phyloP scores from a whole-genome alignment of 768 basidiomycete genomes.

The Tremella yokohamensis region DNA sequence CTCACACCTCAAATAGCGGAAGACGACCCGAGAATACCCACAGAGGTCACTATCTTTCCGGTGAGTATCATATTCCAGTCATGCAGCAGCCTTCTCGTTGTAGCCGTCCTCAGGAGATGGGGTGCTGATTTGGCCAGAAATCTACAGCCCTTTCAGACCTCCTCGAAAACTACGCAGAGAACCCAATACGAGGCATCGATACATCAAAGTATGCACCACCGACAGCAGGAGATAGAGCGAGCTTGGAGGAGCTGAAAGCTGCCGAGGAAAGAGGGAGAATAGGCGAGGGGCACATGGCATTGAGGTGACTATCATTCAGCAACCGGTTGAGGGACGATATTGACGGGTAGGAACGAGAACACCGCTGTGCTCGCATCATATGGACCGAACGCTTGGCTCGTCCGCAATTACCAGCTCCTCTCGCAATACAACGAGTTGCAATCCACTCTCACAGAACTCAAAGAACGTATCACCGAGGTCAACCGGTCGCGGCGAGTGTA shows the following conservation, averaged over 20 bases:
- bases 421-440: constrained; percentile 68
- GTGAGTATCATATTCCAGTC: constrained; percentile 20
- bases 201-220: constrained; percentile 35
- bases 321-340: neutral
- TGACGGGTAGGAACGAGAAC: constrained; percentile 67
- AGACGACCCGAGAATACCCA: constrained; percentile 43
- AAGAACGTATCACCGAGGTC: constrained; percentile 73
- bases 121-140: constrained; percentile 42
- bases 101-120: neutral
- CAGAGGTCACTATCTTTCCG: constrained; percentile 38
- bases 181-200: constrained; percentile 45
- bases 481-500: constrained; percentile 84
- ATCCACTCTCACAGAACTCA: constrained; percentile 45
- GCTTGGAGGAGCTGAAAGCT: constrained; percentile 34
- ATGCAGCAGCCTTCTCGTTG: neutral
- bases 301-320: constrained; percentile 29
- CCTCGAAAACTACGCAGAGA: constrained; percentile 26
- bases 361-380: constrained; percentile 76
- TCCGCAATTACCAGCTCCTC: constrained; percentile 85
- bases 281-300: constrained; percentile 45
- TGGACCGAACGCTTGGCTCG: constrained; percentile 84
- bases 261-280: constrained; percentile 41
- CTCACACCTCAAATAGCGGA: constrained; percentile 27
- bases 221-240: constrained; percentile 16
- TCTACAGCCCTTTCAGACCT: constrained; percentile 31